phyloP scores from a whole-genome alignment of 805 yeast genomes.

The Saccharomycopsis guyanensis region DNA sequence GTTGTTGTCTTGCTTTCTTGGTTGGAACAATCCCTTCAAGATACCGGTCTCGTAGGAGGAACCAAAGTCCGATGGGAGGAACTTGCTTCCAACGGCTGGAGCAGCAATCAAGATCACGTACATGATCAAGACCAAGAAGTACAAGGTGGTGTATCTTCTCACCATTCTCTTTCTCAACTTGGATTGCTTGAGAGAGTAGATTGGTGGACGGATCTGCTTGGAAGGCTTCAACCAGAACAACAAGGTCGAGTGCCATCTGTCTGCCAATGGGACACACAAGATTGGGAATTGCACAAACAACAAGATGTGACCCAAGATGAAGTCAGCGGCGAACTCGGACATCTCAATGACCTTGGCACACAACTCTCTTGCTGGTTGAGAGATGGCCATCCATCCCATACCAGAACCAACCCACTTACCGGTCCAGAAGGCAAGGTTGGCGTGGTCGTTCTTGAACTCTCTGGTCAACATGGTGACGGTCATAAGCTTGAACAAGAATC shows the following conservation, averaged over 20 bases:
- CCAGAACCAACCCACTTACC: constrained; percentile 62
- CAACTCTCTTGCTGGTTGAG: constrained; percentile 61
- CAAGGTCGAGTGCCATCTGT: constrained; percentile 58
- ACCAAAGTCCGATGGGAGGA: constrained; percentile 23
- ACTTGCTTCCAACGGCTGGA: constrained; percentile 37
- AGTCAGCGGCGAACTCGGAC: constrained; percentile 61
- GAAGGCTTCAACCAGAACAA: constrained; percentile 62
- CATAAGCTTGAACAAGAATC: constrained; percentile 44
- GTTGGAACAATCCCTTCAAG: constrained; percentile 45
- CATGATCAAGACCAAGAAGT: constrained; percentile 33
- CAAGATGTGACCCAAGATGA: constrained; percentile 49
- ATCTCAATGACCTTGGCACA: constrained; percentile 57
- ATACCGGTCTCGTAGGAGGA: constrained; percentile 23
- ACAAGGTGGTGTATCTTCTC: constrained; percentile 39
- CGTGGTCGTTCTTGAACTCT: constrained; percentile 51
- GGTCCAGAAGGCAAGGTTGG: constrained; percentile 74
- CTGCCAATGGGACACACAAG: constrained; percentile 54
- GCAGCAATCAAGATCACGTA: constrained; percentile 36
- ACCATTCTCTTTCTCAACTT: constrained; percentile 36
- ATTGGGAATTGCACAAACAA: constrained; percentile 54
- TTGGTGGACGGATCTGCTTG: constrained; percentile 28
- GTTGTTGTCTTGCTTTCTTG: constrained; percentile 50
- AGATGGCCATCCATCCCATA: constrained; percentile 50
- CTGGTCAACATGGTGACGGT: constrained; percentile 47
- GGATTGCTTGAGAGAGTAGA: constrained; percentile 34